Conservation (phyloP, 176 grass and related monocot species). For the Carex myosuroides region DNA sequence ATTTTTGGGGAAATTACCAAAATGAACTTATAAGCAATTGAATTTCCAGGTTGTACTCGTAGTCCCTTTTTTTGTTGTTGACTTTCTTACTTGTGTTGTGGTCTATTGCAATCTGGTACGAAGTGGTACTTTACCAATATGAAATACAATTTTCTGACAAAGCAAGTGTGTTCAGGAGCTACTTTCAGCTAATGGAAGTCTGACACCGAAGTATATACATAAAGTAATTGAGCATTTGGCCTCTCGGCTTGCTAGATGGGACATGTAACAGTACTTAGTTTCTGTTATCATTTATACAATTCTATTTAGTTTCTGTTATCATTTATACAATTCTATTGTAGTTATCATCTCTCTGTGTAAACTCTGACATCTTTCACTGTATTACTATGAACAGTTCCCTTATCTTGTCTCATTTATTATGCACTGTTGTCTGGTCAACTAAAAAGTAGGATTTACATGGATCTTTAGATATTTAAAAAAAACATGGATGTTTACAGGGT, state of each 20-base stretch:
- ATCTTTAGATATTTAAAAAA: neutral
- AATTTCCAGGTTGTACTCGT: too few species aligned
- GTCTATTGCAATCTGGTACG: too few species aligned
- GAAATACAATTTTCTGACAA: neutral
- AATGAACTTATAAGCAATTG: neutral
- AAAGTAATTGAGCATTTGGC: conserved; percentile 56
- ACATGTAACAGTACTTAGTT: neutral
- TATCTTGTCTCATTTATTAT: neutral
- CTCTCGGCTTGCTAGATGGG: conserved; percentile 48
- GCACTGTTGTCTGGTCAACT: conserved; percentile 1
- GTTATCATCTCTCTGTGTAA: neutral
- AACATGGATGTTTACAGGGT: neutral
- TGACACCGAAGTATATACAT: conserved; percentile 37
- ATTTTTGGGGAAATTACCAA: neutral
- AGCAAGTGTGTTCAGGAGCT: conserved; percentile 31
- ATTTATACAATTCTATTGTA: neutral
- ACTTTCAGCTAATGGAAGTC: conserved; percentile 36
- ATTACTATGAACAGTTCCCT: neutral
- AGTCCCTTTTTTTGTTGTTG: too few species aligned
- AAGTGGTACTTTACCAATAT: neutral
- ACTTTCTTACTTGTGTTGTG: too few species aligned
- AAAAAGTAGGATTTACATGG: neutral
- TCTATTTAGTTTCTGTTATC: neutral
- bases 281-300: neutral
- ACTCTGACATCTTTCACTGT: neutral